Conservation (phyloP, 2,329 filamentous ascomycete genomes). For the Reticulascus tulasneorum region DNA sequence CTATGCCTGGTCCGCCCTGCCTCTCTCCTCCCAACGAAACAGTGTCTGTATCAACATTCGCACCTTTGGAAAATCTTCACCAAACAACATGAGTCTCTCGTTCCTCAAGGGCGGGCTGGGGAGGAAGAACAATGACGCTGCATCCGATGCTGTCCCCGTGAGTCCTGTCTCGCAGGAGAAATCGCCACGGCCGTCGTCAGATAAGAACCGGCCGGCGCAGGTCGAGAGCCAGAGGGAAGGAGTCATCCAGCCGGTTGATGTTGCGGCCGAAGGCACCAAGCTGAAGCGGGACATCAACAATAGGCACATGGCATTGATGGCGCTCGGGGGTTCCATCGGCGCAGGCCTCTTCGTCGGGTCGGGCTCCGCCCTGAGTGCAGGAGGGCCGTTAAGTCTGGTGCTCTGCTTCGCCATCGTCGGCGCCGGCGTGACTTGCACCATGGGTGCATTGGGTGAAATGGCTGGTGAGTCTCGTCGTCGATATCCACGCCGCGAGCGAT, state of each 20-base stretch:
- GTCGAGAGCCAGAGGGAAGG: too few species aligned
- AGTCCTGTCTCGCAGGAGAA: too few species aligned
- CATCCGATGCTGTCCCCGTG: too few species aligned
- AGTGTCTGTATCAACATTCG: too few species aligned
- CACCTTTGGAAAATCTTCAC: too few species aligned
- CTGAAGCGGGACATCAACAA: conserved; percentile 23
- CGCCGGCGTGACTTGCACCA: conserved; percentile 26
- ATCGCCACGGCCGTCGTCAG: too few species aligned
- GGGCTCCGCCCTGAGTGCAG: conserved; percentile 23
- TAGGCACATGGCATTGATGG: conserved; percentile 31
- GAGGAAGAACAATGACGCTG: too few species aligned
- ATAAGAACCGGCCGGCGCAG: too few species aligned
- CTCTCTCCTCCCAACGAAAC: too few species aligned
- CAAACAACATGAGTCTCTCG: too few species aligned
- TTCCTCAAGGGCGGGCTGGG: too few species aligned
- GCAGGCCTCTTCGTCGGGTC: conserved; percentile 31
- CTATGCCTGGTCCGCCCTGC: too few species aligned
- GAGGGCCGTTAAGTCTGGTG: conserved; percentile 26
- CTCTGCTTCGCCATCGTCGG: conserved; percentile 28
- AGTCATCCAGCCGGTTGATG: not conserved
- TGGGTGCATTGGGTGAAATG: conserved; percentile 24
- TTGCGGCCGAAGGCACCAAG: conserved; percentile 8
- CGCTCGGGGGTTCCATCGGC: conserved; percentile 30
- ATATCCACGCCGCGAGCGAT: not conserved
- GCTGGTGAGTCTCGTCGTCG: conserved; percentile 16